These are phyloP conservation scores for Hansenula lynferdii DNA, from an alignment of 1,139 yeast genomes.

Conservation along the genomic window DNA sequence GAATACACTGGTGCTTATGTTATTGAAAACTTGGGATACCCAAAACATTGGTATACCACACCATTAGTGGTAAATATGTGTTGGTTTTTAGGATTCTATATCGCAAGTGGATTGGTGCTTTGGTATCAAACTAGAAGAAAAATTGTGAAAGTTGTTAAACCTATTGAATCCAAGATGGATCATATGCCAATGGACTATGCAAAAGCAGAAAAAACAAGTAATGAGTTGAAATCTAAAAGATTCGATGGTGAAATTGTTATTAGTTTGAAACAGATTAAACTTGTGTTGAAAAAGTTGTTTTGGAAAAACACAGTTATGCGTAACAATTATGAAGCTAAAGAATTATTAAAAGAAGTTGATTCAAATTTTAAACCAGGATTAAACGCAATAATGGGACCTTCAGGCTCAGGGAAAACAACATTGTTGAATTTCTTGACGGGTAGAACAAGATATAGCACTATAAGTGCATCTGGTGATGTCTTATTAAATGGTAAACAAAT, in stretches of 20 bases:
- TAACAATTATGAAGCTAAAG: constrained; percentile 17
- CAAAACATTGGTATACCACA: constrained; percentile 57
- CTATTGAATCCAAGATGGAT: constrained; percentile 3
- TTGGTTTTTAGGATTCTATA: constrained; percentile 54
- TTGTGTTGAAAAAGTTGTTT: constrained; percentile 10
- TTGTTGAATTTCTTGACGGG: constrained; percentile 63
- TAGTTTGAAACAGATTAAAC: not conserved
- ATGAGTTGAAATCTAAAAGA: not conserved
- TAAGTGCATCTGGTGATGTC: constrained; percentile 32
- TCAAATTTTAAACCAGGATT: constrained; percentile 61
- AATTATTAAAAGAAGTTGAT: constrained; percentile 44
- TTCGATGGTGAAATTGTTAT: not conserved
- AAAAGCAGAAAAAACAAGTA: not conserved
- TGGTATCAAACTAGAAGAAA: constrained; percentile 7
- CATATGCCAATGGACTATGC: not conserved
- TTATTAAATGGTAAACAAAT: constrained; percentile 37
- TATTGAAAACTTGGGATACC: constrained; percentile 55
- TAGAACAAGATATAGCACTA: constrained; percentile 44
- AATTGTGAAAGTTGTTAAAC: constrained; percentile 9
- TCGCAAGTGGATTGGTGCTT: constrained; percentile 29
- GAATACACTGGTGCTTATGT: constrained; percentile 47
- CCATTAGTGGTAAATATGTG: constrained; percentile 61
- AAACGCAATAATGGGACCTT: constrained; percentile 82
- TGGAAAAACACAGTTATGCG: constrained; percentile 4
- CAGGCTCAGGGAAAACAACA: constrained; percentile 81